Evolutionary conservation across 2,329 filamentous ascomycete species (phyloP).

Genomic region (Coniochaeta prunicola): DNA sequence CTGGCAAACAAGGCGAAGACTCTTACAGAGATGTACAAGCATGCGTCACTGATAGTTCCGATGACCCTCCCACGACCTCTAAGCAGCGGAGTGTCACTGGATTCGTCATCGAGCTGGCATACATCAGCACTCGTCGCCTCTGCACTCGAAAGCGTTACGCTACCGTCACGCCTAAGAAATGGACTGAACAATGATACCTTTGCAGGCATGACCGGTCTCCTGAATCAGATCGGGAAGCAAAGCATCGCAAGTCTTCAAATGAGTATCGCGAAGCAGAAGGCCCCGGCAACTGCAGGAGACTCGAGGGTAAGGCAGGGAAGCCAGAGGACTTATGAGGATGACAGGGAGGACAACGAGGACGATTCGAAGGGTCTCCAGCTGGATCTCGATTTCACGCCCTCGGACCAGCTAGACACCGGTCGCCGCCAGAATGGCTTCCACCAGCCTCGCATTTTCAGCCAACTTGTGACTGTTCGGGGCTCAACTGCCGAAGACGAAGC

Average conservation of each 20-base stretch:
- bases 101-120: slow-evolving; percentile 68
- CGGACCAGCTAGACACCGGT: slow-evolving; percentile 25
- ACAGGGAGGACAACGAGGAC: slow-evolving; percentile 18
- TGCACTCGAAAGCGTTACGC: slow-evolving; percentile 69
- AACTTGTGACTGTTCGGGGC: slow-evolving; percentile 26
- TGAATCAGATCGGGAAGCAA: slow-evolving; percentile 73
- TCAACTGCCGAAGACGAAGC: slow-evolving; percentile 17
- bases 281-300: slow-evolving; percentile 12
- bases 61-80: slow-evolving; percentile 54
- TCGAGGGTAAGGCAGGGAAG: slow-evolving; percentile 12
- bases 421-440: slow-evolving; percentile 14
- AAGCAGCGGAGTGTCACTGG: slow-evolving; percentile 51
- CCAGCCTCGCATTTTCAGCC: slow-evolving; percentile 33
- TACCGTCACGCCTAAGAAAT: slow-evolving; percentile 64
- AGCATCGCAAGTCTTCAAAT: slow-evolving; percentile 70
- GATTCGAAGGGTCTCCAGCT: slow-evolving; percentile 23
- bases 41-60: slow-evolving; percentile 73
- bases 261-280: slow-evolving; percentile 38
- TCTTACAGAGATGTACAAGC: slow-evolving; percentile 58
- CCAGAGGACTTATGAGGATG: slow-evolving; percentile 9
- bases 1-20: slow-evolving; percentile 69
- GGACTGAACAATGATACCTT: slow-evolving; percentile 42
- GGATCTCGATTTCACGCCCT: slow-evolving; percentile 32
- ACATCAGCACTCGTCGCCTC: slow-evolving; percentile 68
- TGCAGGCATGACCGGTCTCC: slow-evolving; percentile 53